Evolutionary conservation across 345 rosid species (phyloP), one percentile per base, ranked within the genome.

Genomic region (Camelina neglecta): DNA sequence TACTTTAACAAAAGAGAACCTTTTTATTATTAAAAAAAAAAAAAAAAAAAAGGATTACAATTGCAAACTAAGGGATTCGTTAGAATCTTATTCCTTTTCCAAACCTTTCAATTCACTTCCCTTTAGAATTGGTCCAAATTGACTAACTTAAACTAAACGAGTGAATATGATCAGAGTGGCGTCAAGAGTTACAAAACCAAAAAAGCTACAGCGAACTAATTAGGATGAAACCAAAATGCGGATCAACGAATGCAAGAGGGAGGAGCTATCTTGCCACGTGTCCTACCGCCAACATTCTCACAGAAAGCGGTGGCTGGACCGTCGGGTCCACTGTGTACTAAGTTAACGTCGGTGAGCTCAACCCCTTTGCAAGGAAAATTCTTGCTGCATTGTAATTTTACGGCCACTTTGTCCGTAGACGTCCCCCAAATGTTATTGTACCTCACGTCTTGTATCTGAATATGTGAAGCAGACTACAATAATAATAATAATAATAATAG

Each of bases 371-470:
- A 81, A 13, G 79, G 83, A 31, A 29, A n/a, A 6, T 5, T 65
- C 2, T 45, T 23, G 61, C 86, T 84, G 63, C 85, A 81, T 16
- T 71, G 64, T 16, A 84, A 31, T 15, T 73, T 66, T 33, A 84
- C 81, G 0, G 86, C 86, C 20, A 66, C 78, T 53, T 73, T 62
- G 12, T 49, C 33, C 11, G 0, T 41, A 45, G 85, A 81, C n/a
- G 84, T 79, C 5, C 84, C 86, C 83, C 81, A 31, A 2, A 81
- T 76, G 72, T 84, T 79, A 11, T 21, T 10, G 53, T 48, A 81
- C 48, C 35, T 81, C 8, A 84, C 77, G 21, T 79, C 73, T 33
- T 26, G 42, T 35, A 84, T 81, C 57, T 79, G 81, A 65, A 84
- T 57, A 8, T 73, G 78, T 6, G 86, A 84, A 11, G 56, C 10